A percentile compares a stretch with the other conserved stretches of the same genome.
Evolutionary conservation across 768 basidiomycete genomes (phyloP).

Genomic region (Coprinopsis cinerea): DNA sequence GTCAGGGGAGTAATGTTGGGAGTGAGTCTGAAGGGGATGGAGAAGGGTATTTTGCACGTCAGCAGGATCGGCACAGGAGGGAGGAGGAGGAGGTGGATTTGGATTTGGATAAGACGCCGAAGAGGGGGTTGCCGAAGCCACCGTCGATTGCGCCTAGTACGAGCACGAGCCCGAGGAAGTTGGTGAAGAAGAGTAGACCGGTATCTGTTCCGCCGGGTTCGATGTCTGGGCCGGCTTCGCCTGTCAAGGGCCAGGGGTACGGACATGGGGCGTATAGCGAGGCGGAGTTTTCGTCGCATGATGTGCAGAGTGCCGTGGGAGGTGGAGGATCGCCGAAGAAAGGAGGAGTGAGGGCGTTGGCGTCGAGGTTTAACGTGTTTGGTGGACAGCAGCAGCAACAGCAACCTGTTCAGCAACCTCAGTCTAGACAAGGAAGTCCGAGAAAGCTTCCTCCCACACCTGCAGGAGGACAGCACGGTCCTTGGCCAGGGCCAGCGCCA

Average conservation of each 20-base stretch:
- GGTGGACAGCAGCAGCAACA: neutral
- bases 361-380: slow-evolving; percentile 5
- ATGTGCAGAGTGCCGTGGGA: neutral
- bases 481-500: too few relatives aligned
- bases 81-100: neutral
- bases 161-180: slow-evolving; percentile 1
- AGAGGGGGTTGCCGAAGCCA: neutral
- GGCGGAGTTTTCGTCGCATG: neutral
- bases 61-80: slow-evolving; percentile 2
- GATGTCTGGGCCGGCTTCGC: neutral
- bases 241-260: neutral
- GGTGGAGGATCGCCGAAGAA: neutral
- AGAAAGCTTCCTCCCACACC: slow-evolving; percentile 4
- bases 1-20: neutral
- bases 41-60: neutral
- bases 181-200: slow-evolving; percentile 5
- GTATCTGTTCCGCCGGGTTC: neutral
- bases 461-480: neutral
- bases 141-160: neutral
- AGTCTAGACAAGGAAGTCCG: neutral
- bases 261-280: neutral
- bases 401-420: slow-evolving; percentile 4
- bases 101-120: too few relatives aligned
- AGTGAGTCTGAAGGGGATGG: neutral
- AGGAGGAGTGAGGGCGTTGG: neutral